Evolutionary conservation across 2,329 filamentous ascomycete genomes (phyloP), one percentile per base, ranked within the genome.

Genomic region (Xylaria arbuscula): DNA sequence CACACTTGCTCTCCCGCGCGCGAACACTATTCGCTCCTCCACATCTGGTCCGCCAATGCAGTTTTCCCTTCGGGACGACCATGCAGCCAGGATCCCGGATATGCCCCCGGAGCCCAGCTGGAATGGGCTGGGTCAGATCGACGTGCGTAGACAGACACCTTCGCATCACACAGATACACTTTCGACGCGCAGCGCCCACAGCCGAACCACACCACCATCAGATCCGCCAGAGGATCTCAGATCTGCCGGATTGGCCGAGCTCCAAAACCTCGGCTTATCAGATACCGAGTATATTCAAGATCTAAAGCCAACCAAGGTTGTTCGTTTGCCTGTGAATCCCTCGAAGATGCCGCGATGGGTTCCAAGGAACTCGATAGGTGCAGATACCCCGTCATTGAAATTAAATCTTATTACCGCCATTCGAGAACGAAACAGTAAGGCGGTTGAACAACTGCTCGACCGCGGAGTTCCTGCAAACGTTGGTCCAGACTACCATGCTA

Each of bases 401-500:
- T 76, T 81, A 1, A 83, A 86, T 2, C 80, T 90, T 0, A 74
- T 86, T 1, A 82, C 83, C 7, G 88, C 88, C 3, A 82, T 90
- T 13, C 83, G 86, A n/a, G 81, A 81, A 42, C 84, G 82, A 72
- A 89, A 90, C 72, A 85, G 88, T 74, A 85, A 85, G 72, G 77
- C 87, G 42, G 77, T 89, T 1, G 84, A 87, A 77, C 85, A 89
- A 74, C 80, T 90, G 7, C 81, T 90, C 3, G 86, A 89, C 71
- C 84, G 85, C 6, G 88, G 88, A 51, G 86, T 87, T 11, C 81
- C 86, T 19, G 81, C 87, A 6, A 83, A 87, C 65, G 82, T 82
- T 1, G 81, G 81, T 0, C 70, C 80, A 0, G 83, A 87, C 0
- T 75, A 82, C 15, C 80, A 85, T 62, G 80, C 85, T 2, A 81